Conservation (phyloP, 2,329 filamentous ascomycete genomes). For the Aspergillus sp. region DNA sequence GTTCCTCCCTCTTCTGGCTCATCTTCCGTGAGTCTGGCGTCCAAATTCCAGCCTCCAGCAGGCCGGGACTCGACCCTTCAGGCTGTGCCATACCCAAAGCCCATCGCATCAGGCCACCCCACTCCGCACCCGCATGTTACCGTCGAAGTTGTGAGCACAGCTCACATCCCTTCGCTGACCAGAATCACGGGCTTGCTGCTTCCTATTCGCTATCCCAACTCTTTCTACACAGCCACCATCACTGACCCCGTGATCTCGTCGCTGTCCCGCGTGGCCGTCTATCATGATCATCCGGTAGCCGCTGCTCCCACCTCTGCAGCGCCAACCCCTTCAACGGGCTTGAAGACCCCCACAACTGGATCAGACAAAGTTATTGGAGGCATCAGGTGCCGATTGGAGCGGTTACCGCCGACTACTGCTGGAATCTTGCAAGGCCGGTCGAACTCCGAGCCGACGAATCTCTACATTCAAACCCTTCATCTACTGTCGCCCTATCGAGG, state of each 20-base stretch:
- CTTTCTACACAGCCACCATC: slow-evolving; percentile 63
- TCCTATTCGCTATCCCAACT: slow-evolving; percentile 62
- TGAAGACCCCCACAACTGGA: slow-evolving; percentile 25
- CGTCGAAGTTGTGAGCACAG: slow-evolving; percentile 54
- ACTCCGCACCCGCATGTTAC: slow-evolving; percentile 54
- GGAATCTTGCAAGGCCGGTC: slow-evolving; percentile 11
- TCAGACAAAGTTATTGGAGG: slow-evolving; percentile 51
- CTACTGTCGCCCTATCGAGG: slow-evolving; percentile 62
- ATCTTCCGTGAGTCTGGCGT: slow-evolving; percentile 17
- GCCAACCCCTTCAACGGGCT: slow-evolving; percentile 14
- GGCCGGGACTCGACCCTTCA: slow-evolving; percentile 30
- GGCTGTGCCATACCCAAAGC: slow-evolving; percentile 34
- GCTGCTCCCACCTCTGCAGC: slow-evolving; percentile 23
- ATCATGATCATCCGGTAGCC: slow-evolving; percentile 51
- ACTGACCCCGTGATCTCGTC: slow-evolving; percentile 55
- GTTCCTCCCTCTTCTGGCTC: slow-evolving; percentile 28
- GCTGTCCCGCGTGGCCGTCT: slow-evolving; percentile 62
- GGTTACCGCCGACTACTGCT: slow-evolving; percentile 23
- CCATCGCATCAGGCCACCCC: slow-evolving; percentile 29
- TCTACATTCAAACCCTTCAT: slow-evolving; percentile 65
- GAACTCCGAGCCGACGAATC: slow-evolving; percentile 36
- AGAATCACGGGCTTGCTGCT: slow-evolving; percentile 61
- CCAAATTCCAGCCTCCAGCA: slow-evolving; percentile 26
- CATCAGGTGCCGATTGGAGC: slow-evolving; percentile 51
- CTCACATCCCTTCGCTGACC: slow-evolving; percentile 58